Conservation (phyloP, 345 rosid genomes). For the Capsella bursapastoris region DNA sequence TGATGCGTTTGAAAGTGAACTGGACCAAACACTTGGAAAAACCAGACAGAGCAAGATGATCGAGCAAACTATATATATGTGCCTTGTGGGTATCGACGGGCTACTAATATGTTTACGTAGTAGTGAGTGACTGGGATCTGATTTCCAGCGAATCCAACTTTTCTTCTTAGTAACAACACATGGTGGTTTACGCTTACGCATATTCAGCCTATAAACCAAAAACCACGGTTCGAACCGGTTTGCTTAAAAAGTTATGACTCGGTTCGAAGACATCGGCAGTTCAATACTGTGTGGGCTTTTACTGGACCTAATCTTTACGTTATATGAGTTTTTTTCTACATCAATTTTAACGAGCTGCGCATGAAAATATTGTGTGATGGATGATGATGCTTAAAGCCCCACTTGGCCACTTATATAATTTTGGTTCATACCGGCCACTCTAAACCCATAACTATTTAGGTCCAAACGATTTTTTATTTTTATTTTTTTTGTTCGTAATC, state of each 20-base stretch:
- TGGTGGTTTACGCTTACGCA: neutral
- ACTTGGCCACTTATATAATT: neutral
- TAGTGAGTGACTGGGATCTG: neutral
- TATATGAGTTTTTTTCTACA: neutral
- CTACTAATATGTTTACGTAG: neutral
- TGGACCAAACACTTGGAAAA: neutral
- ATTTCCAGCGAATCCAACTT: neutral
- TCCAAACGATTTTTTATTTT: neutral
- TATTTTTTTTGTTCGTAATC: neutral
- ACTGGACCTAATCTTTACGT: neutral
- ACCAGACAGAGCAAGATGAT: neutral
- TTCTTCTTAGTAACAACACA: neutral
- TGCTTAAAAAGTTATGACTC: neutral
- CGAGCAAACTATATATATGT: neutral
- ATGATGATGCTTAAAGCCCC: neutral
- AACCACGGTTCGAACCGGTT: neutral
- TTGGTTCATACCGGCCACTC: neutral
- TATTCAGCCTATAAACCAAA: neutral
- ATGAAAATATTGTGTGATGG: neutral
- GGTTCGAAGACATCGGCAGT: neutral
- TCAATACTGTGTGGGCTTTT: neutral
- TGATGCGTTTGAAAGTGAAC: neutral
- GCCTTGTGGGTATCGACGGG: too few species aligned
- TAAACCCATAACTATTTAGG: conserved; percentile 8
- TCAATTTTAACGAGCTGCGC: neutral